Percentiles rank a stretch among this genome's conserved stretches.
phyloP scores from a whole-genome alignment of 805 yeast genomes.

The Candida hungchunana region DNA sequence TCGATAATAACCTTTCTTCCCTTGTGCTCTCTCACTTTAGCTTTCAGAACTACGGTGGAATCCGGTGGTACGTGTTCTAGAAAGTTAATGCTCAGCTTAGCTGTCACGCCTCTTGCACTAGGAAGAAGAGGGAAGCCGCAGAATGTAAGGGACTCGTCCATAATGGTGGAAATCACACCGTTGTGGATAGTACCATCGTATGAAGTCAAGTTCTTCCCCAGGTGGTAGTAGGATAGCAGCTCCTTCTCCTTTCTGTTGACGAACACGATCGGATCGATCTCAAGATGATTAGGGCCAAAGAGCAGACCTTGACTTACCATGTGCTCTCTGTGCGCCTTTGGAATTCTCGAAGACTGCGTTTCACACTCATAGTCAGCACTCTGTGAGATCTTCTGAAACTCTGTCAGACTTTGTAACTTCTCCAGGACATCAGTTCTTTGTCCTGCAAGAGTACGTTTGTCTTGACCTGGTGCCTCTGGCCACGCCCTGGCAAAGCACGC shows the following conservation, averaged over 20 bases:
- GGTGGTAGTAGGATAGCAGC: conserved; percentile 60
- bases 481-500: conserved; percentile 25
- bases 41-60: conserved; percentile 60
- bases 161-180: conserved; percentile 70
- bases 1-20: conserved; percentile 82
- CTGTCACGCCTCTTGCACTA: conserved; percentile 84
- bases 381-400: conserved; percentile 23
- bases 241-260: conserved; percentile 46
- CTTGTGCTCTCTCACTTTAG: conserved; percentile 57
- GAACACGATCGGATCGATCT: conserved; percentile 73
- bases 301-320: conserved; percentile 72
- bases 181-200: conserved; percentile 74
- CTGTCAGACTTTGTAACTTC: conserved; percentile 25
- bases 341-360: conserved; percentile 43
- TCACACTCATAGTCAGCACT: conserved; percentile 26
- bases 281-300: conserved; percentile 62
- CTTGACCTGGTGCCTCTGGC: conserved; percentile 19
- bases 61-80: conserved; percentile 44
- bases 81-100: conserved; percentile 63
- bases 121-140: conserved; percentile 86
- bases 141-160: conserved; percentile 82
- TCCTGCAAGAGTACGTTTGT: conserved; percentile 17
- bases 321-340: conserved; percentile 53
- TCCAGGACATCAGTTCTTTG: conserved; percentile 27
- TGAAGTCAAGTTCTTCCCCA: conserved; percentile 64